Evolutionary conservation across 352 stramenopile species (phyloP), one percentile per base, ranked within the genome.

Genomic region (Phytophthora chlamydospora): DNA sequence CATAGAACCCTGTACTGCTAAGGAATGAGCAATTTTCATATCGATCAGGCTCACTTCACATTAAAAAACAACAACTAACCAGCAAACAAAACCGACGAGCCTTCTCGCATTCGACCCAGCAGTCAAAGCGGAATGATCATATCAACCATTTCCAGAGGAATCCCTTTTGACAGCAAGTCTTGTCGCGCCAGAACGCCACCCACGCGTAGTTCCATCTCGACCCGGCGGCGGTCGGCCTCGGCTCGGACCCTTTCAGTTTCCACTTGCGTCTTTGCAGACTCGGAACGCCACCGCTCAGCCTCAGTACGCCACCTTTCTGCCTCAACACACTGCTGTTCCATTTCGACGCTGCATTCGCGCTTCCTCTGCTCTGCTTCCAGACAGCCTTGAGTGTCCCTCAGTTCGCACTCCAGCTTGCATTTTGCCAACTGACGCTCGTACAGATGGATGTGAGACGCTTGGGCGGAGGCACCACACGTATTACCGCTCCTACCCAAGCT

Each of bases 341-440:
- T 24, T 10, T 44, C 24, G n/a, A n/a, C 38, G 8, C n/a, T 10
- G 9, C 39, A 44, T 17, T 27, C 16, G 39, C 39, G 39, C 16
- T 44, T 44, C 39, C 24, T n/a, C 39, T 44, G 39, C 39, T 29
- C 39, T 4, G 39, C 39, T 44, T 44, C 16, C 39, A 44, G 12
- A 17, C 13, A n/a, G 8, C 39, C 8, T 17, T 12, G 39, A 29
- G 39, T 44, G 39, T 10, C 13, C 24, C 2, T 44, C 16, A 21
- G 19, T 14, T 44, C 6, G 8, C 24, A 43, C n/a, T 44, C 39
- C n/a, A 44, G 39, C n/a, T 29, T 44, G 16, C 39, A 29, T 17
- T 44, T 17, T 10, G 19, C 8, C 39, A 44, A 27, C 13, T 43
- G 36, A 11, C 36, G 36, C 13, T n/a, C n/a, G n/a, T n/a, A n/a